Evolutionary conservation across 345 rosid species (phyloP), one percentile per base, ranked within the genome.

Genomic region (Euclidium syriacum): DNA sequence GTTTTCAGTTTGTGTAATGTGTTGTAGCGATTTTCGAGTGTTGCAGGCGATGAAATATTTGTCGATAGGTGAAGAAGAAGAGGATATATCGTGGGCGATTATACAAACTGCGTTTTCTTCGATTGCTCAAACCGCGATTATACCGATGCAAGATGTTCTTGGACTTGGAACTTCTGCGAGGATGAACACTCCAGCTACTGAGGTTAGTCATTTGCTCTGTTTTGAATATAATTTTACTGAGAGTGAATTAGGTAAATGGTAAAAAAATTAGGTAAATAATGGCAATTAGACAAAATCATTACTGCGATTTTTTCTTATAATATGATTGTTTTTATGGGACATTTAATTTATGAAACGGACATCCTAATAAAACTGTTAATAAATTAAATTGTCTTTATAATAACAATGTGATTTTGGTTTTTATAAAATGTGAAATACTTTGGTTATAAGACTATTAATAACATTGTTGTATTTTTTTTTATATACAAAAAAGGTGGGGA

Each of bases 91-190:
- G 29, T 92, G 94, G 96, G 69, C 77, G 53, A 30, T 89, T 39
- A 81, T 92, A 58, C 78, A 63, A 73, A 83, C 82, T 68, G 85
- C 79, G 11, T 43, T 83, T 34, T 78, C 95, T 41, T 88, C 98
- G 14, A 76, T 84, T 8, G 91, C 98, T 52, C 77, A 67, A 70
- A 89, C 96, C 42, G 69, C 94, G 56, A 65, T 92, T 49, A 74
- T 92, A 73, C 90, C 96, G 6, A 74, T 89, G 94, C 98, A 89
- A 77, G 98, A 92, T 73, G 72, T 92, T 72, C 91, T 92, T 50
- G 79, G 86, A 70, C 78, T 92, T 10, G 96, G 85, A 62, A 80
- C 53, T 75, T 81, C 85, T 59, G 95, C 96, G 10, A 78, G 98
- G 72, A 89, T 89, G 95, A 92, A 92, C 65, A 80, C 68, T 74